Conservation (phyloP, 2,329 filamentous ascomycete genomes). For the Talaromyces sp. region DNA sequence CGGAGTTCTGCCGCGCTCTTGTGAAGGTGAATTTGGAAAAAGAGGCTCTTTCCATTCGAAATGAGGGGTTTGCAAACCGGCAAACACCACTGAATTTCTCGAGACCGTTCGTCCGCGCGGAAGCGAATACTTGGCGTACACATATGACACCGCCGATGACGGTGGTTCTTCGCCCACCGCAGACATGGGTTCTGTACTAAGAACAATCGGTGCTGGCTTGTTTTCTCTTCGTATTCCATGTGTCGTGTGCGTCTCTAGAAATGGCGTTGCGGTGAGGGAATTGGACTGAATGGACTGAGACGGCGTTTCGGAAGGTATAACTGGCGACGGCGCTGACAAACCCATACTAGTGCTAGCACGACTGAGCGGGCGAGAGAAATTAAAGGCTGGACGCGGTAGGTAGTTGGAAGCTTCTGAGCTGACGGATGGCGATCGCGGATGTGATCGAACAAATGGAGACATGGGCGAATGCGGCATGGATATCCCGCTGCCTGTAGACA, state of each 20-base stretch:
- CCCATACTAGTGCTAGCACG: slow-evolving; percentile 37
- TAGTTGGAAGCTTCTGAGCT: slow-evolving; percentile 72
- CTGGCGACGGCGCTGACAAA: slow-evolving; percentile 30
- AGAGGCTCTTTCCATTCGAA: slow-evolving; percentile 61
- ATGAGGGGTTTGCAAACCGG: slow-evolving; percentile 51
- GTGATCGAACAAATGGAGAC: slow-evolving; percentile 58
- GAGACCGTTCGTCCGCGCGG: slow-evolving; percentile 78
- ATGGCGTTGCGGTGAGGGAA: slow-evolving; percentile 4
- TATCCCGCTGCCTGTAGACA: slow-evolving; percentile 65
- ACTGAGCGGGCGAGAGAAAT: slow-evolving; percentile 89
- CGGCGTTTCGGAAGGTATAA: slow-evolving; percentile 28
- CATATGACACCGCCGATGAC: slow-evolving; percentile 62
- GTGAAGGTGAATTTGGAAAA: slow-evolving; percentile 37
- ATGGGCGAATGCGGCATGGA: slow-evolving; percentile 58
- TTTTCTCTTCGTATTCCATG: slow-evolving; percentile 19
- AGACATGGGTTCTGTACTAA: slow-evolving; percentile 15
- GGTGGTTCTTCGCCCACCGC: slow-evolving; percentile 25
- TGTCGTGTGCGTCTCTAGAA: neutral
- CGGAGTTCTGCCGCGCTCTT: slow-evolving; percentile 29
- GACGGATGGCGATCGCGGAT: slow-evolving; percentile 75
- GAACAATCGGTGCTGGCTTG: slow-evolving; percentile 31
- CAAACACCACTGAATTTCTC: slow-evolving; percentile 57
- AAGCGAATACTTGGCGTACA: slow-evolving; percentile 77
- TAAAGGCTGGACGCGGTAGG: slow-evolving; percentile 71
- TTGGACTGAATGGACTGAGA: neutral